Evolutionary conservation across 2,329 filamentous ascomycete genomes (phyloP).

Genomic region (Hypoxylon sp.): DNA sequence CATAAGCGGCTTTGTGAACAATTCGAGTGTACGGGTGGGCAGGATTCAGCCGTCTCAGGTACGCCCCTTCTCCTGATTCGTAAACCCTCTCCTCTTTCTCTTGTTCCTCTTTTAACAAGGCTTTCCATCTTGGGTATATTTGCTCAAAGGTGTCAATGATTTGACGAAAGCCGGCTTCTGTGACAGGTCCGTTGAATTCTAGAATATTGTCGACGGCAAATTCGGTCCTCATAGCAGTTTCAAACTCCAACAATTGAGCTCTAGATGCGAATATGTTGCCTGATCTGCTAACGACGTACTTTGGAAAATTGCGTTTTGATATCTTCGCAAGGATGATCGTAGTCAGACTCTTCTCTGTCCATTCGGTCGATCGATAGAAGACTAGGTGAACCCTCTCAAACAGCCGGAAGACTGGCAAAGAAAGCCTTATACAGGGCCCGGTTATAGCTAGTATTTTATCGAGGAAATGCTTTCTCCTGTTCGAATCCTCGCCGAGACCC

Average conservation of each 20-base stretch:
- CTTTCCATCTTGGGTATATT: conserved; percentile 84
- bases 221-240: conserved; percentile 85
- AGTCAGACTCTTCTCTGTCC: conserved; percentile 96
- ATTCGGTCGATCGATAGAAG: conserved; percentile 95
- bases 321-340: conserved; percentile 95
- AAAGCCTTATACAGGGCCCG: conserved; percentile 87
- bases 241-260: conserved; percentile 83
- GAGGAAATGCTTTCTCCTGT: conserved; percentile 80
- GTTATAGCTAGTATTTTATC: conserved; percentile 81
- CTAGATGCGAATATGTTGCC: conserved; percentile 89
- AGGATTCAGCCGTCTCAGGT: conserved; percentile 88
- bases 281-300: conserved; percentile 90
- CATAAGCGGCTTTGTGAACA: conserved; percentile 85
- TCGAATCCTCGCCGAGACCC: conserved; percentile 59
- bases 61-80: conserved; percentile 86
- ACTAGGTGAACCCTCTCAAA: conserved; percentile 96
- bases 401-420: conserved; percentile 77
- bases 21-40: conserved; percentile 95
- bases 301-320: conserved; percentile 85
- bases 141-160: conserved; percentile 79
- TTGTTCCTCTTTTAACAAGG: conserved; percentile 78
- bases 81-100: conserved; percentile 82
- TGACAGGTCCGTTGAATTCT: conserved; percentile 80
- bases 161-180: conserved; percentile 72
- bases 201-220: conserved; percentile 84